Base-by-base conservation (phyloP, 1,284 basidiomycete genomes). In the Melampsora larici-populina region DNA sequence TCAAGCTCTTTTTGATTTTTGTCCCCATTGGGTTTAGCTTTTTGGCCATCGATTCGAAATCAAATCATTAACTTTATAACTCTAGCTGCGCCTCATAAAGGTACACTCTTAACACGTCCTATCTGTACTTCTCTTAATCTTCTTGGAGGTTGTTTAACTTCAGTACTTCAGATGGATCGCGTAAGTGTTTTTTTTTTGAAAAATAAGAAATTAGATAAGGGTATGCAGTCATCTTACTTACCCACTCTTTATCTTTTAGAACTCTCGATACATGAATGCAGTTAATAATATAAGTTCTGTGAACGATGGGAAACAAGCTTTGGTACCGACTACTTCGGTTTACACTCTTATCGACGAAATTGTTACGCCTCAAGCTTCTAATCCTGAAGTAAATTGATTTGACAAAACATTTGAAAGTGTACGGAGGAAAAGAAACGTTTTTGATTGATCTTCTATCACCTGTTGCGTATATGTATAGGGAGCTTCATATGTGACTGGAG, bases 1-100 rank as follows among this genome's bases (percentile, higher is more conserved):
- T 9, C 33, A 77, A 76, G 74, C 70, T 76, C 74, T 79, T 31
- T 31, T 65, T 65, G n/a, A 36, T 9, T 65, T 65, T 33, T 33
- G 2, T 64, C 26, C 55, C 13, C 8, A 21, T 65, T 73, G 75
- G 79, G 68, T 70, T 21, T 75, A 60, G 71, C 66, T 13, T 80
- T 79, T 69, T 80, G 79, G 79, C 80, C 79, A 33, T 70, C 64
- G 21, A 49, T 62, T n/a, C 63, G 43, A 8, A 48, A 31, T 21
- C 36, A 24, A 24, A 51, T 80, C 13, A 68, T 26, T 18, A 43
- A 43, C n/a, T 7, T 63, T 6, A 1, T 43, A 3, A 21, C 74
- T 26, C 4, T 58, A 49, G 21, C 71, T 17, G 65, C 65, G 21
- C 36, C 33, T 46, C 49, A 49, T 24, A 69, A 49, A 43, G 79